These are phyloP conservation scores for Cocos nucifera DNA, from an alignment of 176 grass and related monocot species.

Conservation along the genomic window DNA sequence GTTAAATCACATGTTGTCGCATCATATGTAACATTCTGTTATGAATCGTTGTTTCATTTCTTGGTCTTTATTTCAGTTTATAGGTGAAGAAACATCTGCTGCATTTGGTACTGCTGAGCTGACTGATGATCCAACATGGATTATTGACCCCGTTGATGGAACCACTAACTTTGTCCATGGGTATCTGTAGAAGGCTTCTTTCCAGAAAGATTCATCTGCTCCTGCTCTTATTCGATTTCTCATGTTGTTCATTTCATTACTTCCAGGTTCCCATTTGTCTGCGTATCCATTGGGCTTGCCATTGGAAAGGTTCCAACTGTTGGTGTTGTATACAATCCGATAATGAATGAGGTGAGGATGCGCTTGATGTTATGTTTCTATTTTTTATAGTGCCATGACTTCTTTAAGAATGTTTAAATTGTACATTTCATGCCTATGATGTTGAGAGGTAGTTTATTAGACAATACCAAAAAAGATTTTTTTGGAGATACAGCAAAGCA, in stretches of 20 bases:
- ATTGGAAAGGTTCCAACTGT: slow-evolving; percentile 69
- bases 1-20: not conserved
- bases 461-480: too few relatives aligned
- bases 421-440: too few relatives aligned
- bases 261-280: slow-evolving; percentile 85
- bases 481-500: too few relatives aligned
- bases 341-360: slow-evolving; percentile 64
- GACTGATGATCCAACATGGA: slow-evolving; percentile 87
- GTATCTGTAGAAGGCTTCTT: slow-evolving; percentile 18
- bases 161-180: slow-evolving; percentile 99
- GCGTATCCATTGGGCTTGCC: slow-evolving; percentile 89
- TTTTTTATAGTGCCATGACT: not conserved
- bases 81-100: slow-evolving; percentile 90
- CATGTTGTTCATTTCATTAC: not conserved
- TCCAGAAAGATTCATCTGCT: not conserved
- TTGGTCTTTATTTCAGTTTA: slow-evolving; percentile 34
- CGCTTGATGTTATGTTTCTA: not conserved
- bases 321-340: slow-evolving; percentile 88
- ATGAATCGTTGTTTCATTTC: not conserved
- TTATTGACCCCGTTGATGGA: slow-evolving; percentile 86
- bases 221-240: not conserved
- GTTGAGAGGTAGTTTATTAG: too few relatives aligned
- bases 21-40: too few relatives aligned
- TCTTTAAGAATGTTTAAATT: too few relatives aligned
- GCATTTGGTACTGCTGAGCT: slow-evolving; percentile 64